Conservation (phyloP, 106 monocot species). For the Dioscorea alata region DNA sequence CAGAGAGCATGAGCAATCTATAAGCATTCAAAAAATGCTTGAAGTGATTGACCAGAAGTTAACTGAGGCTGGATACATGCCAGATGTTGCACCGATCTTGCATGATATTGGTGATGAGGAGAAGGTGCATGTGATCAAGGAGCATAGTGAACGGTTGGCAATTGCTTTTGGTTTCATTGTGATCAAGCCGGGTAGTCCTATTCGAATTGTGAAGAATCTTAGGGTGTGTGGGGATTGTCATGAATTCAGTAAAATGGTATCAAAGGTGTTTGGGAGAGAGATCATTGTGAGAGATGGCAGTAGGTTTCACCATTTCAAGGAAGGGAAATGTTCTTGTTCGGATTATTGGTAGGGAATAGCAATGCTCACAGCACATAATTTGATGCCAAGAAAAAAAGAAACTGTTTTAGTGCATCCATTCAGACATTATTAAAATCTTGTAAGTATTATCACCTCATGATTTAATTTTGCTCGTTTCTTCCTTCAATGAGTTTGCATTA, state of each 20-base stretch:
- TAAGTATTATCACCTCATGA: too few species aligned
- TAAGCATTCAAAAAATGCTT: conserved; percentile 5
- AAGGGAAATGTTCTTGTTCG: conserved; percentile 9
- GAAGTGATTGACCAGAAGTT: background rate
- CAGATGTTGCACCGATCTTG: conserved; percentile 1
- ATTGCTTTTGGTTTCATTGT: conserved; percentile 8
- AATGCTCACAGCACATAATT: too few species aligned
- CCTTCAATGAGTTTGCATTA: too few species aligned
- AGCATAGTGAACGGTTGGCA: conserved; percentile 10
- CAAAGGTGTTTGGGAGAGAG: conserved; percentile 4
- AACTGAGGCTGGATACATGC: background rate
- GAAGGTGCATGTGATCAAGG: conserved; percentile 9
- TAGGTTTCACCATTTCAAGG: conserved; percentile 14
- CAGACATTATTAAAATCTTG: too few species aligned
- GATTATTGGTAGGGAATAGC: conserved; percentile 6
- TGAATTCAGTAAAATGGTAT: conserved; percentile 9
- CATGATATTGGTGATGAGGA: conserved; percentile 14
- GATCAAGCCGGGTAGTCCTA: background rate
- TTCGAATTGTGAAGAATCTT: conserved; percentile 8
- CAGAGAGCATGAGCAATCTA: conserved; percentile 3
- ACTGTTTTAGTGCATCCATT: too few species aligned
- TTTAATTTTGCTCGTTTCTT: too few species aligned
- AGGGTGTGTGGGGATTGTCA: conserved; percentile 10
- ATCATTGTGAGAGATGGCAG: conserved; percentile 12
- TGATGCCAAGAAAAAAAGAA: too few species aligned